Evolutionary conservation across 2,329 filamentous ascomycete genomes (phyloP).

Genomic region (Botryosphaeria agaves): DNA sequence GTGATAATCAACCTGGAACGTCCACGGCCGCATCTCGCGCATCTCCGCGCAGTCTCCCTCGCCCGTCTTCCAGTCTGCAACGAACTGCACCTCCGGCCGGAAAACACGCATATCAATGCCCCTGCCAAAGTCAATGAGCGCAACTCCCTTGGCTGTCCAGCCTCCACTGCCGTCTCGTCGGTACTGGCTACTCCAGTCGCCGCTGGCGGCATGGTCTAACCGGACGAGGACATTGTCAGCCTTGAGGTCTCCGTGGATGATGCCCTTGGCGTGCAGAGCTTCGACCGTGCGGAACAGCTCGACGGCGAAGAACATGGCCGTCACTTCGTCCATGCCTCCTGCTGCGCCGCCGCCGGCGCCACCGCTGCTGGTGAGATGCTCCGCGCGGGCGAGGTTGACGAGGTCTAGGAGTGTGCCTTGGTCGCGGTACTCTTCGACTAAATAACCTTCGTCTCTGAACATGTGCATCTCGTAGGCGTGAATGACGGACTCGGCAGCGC

Average conservation of each 20-base stretch:
- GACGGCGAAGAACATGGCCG: slow-evolving; percentile 91
- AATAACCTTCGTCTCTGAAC: slow-evolving; percentile 76
- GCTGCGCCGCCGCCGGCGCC: slow-evolving; percentile 33
- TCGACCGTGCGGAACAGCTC: slow-evolving; percentile 86
- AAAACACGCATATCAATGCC: slow-evolving; percentile 89
- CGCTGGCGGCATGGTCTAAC: slow-evolving; percentile 37
- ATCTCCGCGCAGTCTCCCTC: slow-evolving; percentile 89
- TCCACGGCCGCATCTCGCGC: slow-evolving; percentile 87
- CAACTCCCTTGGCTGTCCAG: slow-evolving; percentile 66
- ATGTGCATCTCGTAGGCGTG: slow-evolving; percentile 81
- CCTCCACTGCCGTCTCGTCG: slow-evolving; percentile 54
- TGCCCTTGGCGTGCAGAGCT: slow-evolving; percentile 57
- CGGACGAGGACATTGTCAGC: slow-evolving; percentile 88
- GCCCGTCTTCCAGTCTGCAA: slow-evolving; percentile 87
- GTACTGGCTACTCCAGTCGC: slow-evolving; percentile 46
- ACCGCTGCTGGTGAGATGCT: slow-evolving; percentile 33
- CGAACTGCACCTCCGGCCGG: slow-evolving; percentile 58
- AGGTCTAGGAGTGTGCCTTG: slow-evolving; percentile 92
- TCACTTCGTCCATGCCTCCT: slow-evolving; percentile 73
- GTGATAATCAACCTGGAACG: slow-evolving; percentile 93
- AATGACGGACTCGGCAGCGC: slow-evolving; percentile 62
- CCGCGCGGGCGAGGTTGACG: slow-evolving; percentile 67
- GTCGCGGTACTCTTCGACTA: slow-evolving; percentile 72
- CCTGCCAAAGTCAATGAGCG: slow-evolving; percentile 86
- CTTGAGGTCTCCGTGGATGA: slow-evolving; percentile 90